Evolutionary conservation across 2,329 filamentous ascomycete species (phyloP), one percentile per base, ranked within the genome.

Genomic region (Cladosporium austrohemisphaericum): DNA sequence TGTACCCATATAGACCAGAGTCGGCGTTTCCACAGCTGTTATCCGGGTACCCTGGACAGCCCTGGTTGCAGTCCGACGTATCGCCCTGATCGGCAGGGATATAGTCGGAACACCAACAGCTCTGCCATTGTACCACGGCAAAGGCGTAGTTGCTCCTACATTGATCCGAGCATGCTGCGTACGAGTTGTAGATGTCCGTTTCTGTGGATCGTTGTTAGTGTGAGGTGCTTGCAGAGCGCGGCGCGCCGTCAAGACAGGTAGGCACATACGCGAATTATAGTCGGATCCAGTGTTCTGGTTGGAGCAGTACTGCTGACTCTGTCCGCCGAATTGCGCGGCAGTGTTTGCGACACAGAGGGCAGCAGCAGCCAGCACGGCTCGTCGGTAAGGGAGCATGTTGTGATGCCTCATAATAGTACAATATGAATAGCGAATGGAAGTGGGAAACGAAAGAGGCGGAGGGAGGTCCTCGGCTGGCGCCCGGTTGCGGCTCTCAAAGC

Each of bases 41-140:
- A 1, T 45, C 26, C 0, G 79, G 79, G 61, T 77, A 92, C n/a
- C 85, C 87, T 7, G 85, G 85, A 58, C 87, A 92, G 13, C 67
- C 43, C 0, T 65, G 65, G 55, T 75, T 67, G 68, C 87, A 92
- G 41, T 71, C 71, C 54, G 58, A 56, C 18, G 64, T 57, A 50
- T 64, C 57, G n/a, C 58, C 46, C 51, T 70, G 67, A 5, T 67
- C 58, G 16, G 63, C 63, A 7, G 87, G 87, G 2, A 75, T 74
- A 59, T 83, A 83, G 63, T 89, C 77, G 29, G 84, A 84, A 65
- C 87, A 92, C 85, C 85, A 92, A 64, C 87, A 92, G 44, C 75
- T 67, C 25, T 79, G 71, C 13, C 68, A 75, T 58, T 88, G 78
- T 1, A 90, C 71, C 40, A 92, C 73, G 55, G 84, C 85, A 54